phyloP scores from a whole-genome alignment of 139 green algal species.

The Nannochloris sp. region DNA sequence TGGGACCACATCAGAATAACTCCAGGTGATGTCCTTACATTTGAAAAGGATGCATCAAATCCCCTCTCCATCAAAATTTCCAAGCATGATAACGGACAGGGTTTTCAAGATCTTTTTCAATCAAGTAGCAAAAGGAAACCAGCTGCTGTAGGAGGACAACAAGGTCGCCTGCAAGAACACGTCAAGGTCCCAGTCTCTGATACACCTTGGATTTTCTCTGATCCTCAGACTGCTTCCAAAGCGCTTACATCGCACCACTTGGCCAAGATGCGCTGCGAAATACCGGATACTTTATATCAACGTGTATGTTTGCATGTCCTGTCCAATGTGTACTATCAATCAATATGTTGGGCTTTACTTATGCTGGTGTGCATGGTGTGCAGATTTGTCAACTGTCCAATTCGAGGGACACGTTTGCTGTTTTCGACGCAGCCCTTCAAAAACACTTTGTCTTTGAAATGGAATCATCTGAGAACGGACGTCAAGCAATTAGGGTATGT shows the following conservation, averaged over 20 bases:
- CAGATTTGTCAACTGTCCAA: too few relatives aligned
- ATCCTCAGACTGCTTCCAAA: too few relatives aligned
- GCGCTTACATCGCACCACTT: too few relatives aligned
- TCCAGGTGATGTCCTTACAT: slow-evolving; percentile 19
- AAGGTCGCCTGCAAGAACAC: background rate
- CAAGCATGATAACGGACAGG: background rate
- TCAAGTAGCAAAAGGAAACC: background rate
- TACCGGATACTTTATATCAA: too few relatives aligned
- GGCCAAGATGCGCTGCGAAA: too few relatives aligned
- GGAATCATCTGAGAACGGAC: background rate
- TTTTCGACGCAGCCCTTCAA: background rate
- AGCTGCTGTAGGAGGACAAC: background rate
- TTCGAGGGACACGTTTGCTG: background rate
- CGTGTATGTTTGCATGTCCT: too few relatives aligned
- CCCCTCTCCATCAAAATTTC: background rate
- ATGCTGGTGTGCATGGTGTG: too few relatives aligned
- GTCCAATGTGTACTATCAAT: too few relatives aligned
- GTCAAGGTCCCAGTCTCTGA: too few relatives aligned
- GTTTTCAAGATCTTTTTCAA: background rate
- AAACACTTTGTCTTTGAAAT: slow-evolving; percentile 2
- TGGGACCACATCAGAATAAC: slow-evolving; percentile 14
- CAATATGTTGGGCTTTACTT: too few relatives aligned
- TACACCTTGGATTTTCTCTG: too few relatives aligned
- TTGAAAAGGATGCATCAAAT: slow-evolving; percentile 7
- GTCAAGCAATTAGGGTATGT: too few relatives aligned